These are phyloP conservation scores for Ogataea corticis DNA, from an alignment of 805 yeast species.

Conservation along the genomic window DNA sequence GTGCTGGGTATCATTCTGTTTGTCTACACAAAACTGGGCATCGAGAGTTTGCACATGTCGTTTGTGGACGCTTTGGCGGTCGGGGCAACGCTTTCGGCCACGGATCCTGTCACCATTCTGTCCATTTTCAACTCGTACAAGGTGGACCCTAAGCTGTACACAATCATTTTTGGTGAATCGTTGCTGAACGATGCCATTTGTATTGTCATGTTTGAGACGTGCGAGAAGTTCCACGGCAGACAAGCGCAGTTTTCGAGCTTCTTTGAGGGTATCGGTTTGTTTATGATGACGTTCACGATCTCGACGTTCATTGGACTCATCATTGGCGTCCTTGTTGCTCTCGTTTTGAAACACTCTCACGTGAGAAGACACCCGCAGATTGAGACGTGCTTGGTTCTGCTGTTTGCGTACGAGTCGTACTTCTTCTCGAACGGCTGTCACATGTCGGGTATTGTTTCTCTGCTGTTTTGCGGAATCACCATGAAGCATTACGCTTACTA, in stretches of 20 bases:
- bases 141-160: conserved; percentile 96
- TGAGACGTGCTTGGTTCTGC: conserved; percentile 87
- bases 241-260: conserved; percentile 71
- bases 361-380: conserved; percentile 94
- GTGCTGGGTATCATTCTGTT: conserved; percentile 87
- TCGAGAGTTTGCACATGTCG: conserved; percentile 84
- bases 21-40: conserved; percentile 87
- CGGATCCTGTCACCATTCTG: conserved; percentile 96
- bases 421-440: conserved; percentile 98
- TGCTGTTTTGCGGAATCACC: conserved; percentile 94
- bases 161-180: conserved; percentile 96
- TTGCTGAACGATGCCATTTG: conserved; percentile 95
- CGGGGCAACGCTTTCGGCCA: conserved; percentile 96
- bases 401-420: conserved; percentile 93
- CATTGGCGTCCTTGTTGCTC: conserved; percentile 85
- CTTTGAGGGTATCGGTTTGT: conserved; percentile 92
- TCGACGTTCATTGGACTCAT: conserved; percentile 87
- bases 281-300: conserved; percentile 89
- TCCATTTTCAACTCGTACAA: conserved; percentile 96
- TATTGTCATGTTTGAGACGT: conserved; percentile 98
- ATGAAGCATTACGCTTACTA: conserved; percentile 95
- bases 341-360: conserved; percentile 87
- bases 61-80: conserved; percentile 97
- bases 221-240: conserved; percentile 92
- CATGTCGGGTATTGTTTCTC: conserved; percentile 97